Conservation (phyloP, 2,329 filamentous ascomycete genomes). For the Xylariaceae sp. region DNA sequence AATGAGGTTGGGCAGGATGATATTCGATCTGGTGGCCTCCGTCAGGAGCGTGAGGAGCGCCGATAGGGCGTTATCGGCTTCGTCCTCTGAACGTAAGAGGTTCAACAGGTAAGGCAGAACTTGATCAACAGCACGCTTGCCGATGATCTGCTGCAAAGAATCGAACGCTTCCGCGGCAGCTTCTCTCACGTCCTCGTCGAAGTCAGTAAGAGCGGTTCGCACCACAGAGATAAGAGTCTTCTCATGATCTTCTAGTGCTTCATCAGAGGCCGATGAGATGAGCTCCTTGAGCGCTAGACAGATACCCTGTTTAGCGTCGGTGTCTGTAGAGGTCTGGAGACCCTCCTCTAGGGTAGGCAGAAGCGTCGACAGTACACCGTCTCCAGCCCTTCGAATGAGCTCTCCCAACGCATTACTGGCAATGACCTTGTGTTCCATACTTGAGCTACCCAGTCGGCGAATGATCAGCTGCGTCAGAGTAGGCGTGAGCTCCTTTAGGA, state of each 20-base stretch:
- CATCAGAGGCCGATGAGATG: conserved; percentile 79
- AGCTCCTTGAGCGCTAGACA: conserved; percentile 93
- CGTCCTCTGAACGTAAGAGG: conserved; percentile 76
- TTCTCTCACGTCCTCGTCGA: conserved; percentile 83
- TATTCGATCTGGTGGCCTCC: conserved; percentile 87
- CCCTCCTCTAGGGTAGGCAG: conserved; percentile 90
- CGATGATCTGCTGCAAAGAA: conserved; percentile 84
- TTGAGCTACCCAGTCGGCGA: conserved; percentile 84
- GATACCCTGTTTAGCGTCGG: conserved; percentile 93
- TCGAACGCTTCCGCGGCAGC: conserved; percentile 97
- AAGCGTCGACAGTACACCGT: conserved; percentile 81
- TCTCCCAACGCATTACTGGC: conserved; percentile 95
- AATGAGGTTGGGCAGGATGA: conserved; percentile 92
- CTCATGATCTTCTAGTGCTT: conserved; percentile 89
- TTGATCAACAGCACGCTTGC: conserved; percentile 91
- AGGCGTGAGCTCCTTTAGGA: conserved; percentile 89
- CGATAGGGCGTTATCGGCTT: conserved; percentile 86
- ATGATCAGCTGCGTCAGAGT: conserved; percentile 95
- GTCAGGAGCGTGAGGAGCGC: conserved; percentile 91
- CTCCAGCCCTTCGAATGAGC: conserved; percentile 92
- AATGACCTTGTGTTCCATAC: conserved; percentile 98
- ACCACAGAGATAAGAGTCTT: conserved; percentile 93
- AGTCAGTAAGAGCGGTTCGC: conserved; percentile 84
- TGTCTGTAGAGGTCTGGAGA: conserved; percentile 79
- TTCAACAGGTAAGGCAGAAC: conserved; percentile 88